Base-by-base conservation (phyloP, 768 basidiomycete species). In the Mycena chlorophos region DNA sequence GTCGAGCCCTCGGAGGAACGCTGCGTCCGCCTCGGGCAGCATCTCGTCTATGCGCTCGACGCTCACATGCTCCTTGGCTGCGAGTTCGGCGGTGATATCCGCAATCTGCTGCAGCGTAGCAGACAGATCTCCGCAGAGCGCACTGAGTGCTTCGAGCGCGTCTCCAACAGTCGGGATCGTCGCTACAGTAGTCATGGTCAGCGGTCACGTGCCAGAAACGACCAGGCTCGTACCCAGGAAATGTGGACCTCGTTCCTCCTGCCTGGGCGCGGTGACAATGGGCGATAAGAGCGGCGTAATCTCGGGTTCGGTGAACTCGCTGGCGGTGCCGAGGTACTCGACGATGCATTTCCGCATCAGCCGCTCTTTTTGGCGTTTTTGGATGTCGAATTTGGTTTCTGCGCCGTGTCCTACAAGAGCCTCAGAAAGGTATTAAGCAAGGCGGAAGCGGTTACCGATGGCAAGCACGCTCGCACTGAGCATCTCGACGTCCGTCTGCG, bases 111-210 rank as follows among this genome's bases (percentile, higher is more conserved):
- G 83, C 55, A 91, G 67, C 1, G 77, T 82, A 27, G 76, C 76
- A 0, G 78, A 67, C 2, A 95, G 80, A 58, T 88, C 85, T 6
- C 74, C 76, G 51, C 82, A 81, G 2, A 92, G 76, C 40, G 80
- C 76, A 31, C 82, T 79, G 40, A 92, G 72, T 0, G 87, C 83
- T 49, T 86, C 83, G 22, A 91, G 77, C 2, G 85, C 81, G 63
- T 91, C 87, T 3, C 88, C 87, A 3, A 93, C 74, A 0, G 86
- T 88, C 10, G 91, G 91, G 17, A 89, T 79, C 6, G 87, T 87
- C 1, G 86, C 91, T 89, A 58, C 8, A 55, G 51, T 23, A 19
- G 29, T 5, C 4, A 53, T 51, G 55, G 25, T 51, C n/a, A 23
- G 12, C 39, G 16, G 43, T 23, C 19, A 8, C 26, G 31, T 28